Evolutionary conservation across 129 eudicot genomes (phyloP).

Genomic region (Sambucus nigra): DNA sequence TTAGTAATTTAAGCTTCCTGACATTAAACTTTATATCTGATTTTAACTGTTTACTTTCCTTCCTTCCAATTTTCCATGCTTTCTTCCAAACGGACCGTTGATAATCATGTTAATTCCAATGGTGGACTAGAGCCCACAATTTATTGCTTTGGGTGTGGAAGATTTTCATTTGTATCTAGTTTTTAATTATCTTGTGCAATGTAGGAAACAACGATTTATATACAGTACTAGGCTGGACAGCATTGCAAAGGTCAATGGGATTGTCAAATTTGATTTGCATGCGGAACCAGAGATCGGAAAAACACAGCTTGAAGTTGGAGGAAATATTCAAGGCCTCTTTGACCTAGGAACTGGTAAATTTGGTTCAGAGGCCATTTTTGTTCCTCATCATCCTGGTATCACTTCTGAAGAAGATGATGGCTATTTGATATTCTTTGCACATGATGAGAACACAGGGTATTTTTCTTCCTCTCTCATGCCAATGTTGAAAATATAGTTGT

Average conservation of each 20-base stretch:
- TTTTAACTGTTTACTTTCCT: no score
- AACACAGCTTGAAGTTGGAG: constrained; percentile 75
- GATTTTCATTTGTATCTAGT: background rate
- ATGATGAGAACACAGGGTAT: constrained; percentile 90
- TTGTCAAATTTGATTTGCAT: constrained; percentile 85
- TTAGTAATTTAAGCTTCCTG: no score
- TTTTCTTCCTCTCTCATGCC: constrained; percentile 3
- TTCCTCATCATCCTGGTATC: constrained; percentile 55
- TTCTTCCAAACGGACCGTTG: no score
- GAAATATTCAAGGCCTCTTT: constrained; percentile 65
- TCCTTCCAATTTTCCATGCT: no score
- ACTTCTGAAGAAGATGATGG: constrained; percentile 92
- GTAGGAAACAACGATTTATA: constrained; percentile 87
- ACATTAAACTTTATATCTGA: no score
- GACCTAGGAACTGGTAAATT: constrained; percentile 76
- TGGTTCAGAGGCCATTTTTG: constrained; percentile 94
- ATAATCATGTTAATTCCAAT: no score
- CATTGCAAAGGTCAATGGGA: constrained; percentile 74
- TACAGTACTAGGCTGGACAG: constrained; percentile 75
- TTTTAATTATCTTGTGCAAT: constrained; percentile 7
- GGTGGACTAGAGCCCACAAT: background rate
- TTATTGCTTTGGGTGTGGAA: background rate
- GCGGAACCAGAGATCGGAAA: constrained; percentile 70
- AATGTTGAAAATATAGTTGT: background rate
- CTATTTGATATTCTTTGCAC: constrained; percentile 76